Evolutionary conservation across 106 monocot species (phyloP).

Genomic region (Dendrobium chrysotoxum): DNA sequence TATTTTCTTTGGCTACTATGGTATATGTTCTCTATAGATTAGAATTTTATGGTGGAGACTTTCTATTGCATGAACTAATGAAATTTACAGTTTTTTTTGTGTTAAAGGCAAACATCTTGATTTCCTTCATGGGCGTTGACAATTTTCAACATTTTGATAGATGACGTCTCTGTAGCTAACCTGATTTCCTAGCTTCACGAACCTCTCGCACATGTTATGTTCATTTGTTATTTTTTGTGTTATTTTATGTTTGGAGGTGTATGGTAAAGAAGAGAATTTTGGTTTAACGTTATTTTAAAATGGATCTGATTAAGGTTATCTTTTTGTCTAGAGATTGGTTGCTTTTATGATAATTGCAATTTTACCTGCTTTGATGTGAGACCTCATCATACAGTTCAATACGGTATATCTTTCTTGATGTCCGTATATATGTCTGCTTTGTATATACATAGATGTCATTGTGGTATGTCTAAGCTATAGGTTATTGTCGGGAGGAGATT

Average conservation of each 20-base stretch:
- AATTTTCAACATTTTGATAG: not conserved
- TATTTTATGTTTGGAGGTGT: not conserved
- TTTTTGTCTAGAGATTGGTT: not conserved
- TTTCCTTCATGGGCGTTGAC: not conserved
- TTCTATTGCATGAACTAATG: not conserved
- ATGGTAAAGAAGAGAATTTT: not conserved
- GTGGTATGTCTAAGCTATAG: too few species aligned
- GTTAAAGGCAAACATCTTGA: not conserved
- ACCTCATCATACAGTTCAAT: too few species aligned
- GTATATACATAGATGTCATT: too few species aligned
- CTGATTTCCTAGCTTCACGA: not conserved
- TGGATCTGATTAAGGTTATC: not conserved
- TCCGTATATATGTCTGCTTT: too few species aligned
- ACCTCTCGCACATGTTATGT: not conserved
- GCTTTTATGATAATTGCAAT: too few species aligned
- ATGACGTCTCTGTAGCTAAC: not conserved
- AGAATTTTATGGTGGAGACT: not conserved
- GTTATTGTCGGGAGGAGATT: too few species aligned
- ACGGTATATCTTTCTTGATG: too few species aligned
- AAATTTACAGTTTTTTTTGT: not conserved
- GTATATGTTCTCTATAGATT: not conserved
- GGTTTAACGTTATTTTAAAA: not conserved
- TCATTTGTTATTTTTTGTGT: not conserved
- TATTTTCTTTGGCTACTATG: not conserved
- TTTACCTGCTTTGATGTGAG: too few species aligned